Evolutionary conservation across 2,329 filamentous ascomycete species (phyloP).

Genomic region (Ceratocystis cacaofunesta): DNA sequence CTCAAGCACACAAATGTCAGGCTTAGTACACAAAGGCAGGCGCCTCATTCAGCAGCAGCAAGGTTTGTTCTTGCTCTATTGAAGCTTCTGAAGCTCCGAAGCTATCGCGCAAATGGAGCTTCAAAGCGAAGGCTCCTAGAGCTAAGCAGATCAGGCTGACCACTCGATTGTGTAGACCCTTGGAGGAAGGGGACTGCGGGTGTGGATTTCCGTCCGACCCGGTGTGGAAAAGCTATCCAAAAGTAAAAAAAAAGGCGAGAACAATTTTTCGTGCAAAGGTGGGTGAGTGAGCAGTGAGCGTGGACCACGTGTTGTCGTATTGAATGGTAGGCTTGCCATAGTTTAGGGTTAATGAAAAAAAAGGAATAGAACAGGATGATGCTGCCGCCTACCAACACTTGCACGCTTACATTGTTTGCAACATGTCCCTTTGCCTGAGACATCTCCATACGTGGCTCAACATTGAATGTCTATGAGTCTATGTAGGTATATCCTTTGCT

Average conservation of each 20-base stretch:
- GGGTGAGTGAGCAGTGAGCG: background rate
- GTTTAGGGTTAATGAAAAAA: background rate
- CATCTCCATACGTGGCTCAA: too few relatives aligned
- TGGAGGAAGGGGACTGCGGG: background rate
- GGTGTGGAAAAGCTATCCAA: slow-evolving; percentile 16
- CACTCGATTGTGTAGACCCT: background rate
- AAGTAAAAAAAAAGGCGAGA: background rate
- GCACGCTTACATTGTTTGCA: background rate
- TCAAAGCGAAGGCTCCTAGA: background rate
- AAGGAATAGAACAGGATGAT: background rate
- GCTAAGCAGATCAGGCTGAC: slow-evolving; percentile 2
- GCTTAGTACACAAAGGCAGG: background rate
- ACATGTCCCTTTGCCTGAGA: too few relatives aligned
- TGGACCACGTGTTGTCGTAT: background rate
- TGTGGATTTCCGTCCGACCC: slow-evolving; percentile 19
- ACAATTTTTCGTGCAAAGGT: background rate
- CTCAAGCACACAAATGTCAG: background rate
- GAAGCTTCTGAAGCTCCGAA: slow-evolving; percentile 8
- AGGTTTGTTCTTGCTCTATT: background rate
- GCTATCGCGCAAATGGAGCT: background rate
- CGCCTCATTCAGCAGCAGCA: background rate
- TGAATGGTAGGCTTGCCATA: background rate
- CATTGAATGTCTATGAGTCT: background rate
- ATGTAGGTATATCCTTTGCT: background rate
- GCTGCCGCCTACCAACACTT: background rate